phyloP scores from a whole-genome alignment of 768 basidiomycete genomes.

The Xerocomellus dryophilus region DNA sequence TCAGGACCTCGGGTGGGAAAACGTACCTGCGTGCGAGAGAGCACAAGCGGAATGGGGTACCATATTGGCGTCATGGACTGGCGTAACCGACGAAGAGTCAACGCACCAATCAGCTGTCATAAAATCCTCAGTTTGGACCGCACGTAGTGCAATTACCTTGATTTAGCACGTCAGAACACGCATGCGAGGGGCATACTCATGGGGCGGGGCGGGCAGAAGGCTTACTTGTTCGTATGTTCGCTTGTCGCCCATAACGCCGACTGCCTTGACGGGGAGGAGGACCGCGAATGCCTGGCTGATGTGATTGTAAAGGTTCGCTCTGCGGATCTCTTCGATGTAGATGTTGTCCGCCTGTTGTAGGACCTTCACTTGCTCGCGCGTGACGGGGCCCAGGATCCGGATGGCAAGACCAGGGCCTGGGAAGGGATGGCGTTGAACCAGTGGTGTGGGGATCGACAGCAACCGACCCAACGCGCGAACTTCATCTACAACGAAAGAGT shows the following conservation, averaged over 20 bases:
- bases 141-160: conserved; percentile 89
- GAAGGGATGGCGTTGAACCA: conserved; percentile 97
- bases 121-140: conserved; percentile 97
- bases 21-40: conserved; percentile 62
- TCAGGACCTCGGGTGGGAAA: conserved; percentile 89
- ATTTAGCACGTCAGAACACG: conserved; percentile 1
- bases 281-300: conserved; percentile 98
- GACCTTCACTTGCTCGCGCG: conserved; percentile 86
- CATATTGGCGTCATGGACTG: not conserved
- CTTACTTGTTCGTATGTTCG: conserved; percentile 91
- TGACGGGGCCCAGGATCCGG: conserved; percentile 95
- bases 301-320: conserved; percentile 85
- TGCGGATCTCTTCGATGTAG: conserved; percentile 97
- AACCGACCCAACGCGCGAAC: conserved; percentile 90
- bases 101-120: conserved; percentile 98
- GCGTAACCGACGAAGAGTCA: not conserved
- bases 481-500: conserved; percentile 61
- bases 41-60: conserved; percentile 18
- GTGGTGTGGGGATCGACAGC: conserved; percentile 84
- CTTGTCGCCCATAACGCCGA: conserved; percentile 96
- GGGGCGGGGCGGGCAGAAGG: not conserved
- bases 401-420: conserved; percentile 98
- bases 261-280: conserved; percentile 91
- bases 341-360: conserved; percentile 91
- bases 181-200: not conserved